Base-by-base conservation (phyloP, 192 early-diverging fungal genomes). In the Entrophospora sp. region DNA sequence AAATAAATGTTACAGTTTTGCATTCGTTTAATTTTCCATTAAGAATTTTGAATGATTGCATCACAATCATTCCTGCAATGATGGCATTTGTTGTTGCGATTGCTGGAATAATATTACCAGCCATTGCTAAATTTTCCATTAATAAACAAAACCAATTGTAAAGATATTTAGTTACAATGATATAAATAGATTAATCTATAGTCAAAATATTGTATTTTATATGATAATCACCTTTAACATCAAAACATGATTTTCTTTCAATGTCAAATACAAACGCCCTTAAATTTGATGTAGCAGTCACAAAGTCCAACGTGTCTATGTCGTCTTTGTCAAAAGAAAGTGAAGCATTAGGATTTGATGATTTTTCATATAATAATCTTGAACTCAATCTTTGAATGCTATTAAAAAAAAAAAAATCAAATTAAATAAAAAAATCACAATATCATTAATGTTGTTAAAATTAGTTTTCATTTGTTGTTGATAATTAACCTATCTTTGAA, bases 31-130 rank as follows among this genome's bases (percentile, higher is more conserved):
- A 59, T 38, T 77, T 42, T 4, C 83, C 69, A 68, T 78, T 69
- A 35, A 92, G 61, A 5, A 95, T 79, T 68, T 91, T 84, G 52
- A 91, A 86, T 0, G 91, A 91, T 40, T 93, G 85, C 71, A 92
- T 80, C 12, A 95, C 91, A 63, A 99, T 94, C 75, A 95, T 75
- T 4, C 96, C 97, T 12, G 95, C 91, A 61, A 97, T 83, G 27
- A 96, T 89, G 6, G 95, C 97, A 63, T 99, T 99, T 13, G 97
- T 96, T 0, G 97, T 98, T 37, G 97, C 95, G 60, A 99, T 93
- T 27, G 95, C 95, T 0, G 96, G 95, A 61, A 98, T 97, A 61
- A 99, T 98, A 68, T 95, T 96, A 51, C 96, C 96, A 5, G 97
- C 97, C 92, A 98, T 98, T 31, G 93, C 92, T 91, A 66, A 3